Conservation (phyloP, 2,329 filamentous ascomycete genomes). For the Aspergillus tamarii region DNA sequence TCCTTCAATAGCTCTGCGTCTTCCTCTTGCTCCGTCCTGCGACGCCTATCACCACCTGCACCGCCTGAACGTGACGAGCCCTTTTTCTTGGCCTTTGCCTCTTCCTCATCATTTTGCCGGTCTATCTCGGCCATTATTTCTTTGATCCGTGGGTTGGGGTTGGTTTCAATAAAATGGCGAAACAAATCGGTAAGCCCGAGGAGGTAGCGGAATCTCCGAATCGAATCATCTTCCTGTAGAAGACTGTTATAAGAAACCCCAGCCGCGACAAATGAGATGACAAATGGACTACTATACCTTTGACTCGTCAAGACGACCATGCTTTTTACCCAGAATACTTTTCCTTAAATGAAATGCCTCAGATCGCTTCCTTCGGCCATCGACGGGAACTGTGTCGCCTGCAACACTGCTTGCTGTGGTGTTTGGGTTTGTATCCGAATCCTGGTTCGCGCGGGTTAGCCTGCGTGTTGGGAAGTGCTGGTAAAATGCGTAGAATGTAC, state of each 20-base stretch:
- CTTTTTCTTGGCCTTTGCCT: slow-evolving; percentile 73
- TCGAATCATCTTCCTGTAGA: slow-evolving; percentile 84
- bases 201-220: slow-evolving; percentile 91
- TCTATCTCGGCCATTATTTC: slow-evolving; percentile 95
- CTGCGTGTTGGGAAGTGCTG: background rate
- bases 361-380: slow-evolving; percentile 82
- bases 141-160: slow-evolving; percentile 91
- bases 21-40: slow-evolving; percentile 95
- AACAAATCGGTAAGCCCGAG: slow-evolving; percentile 95
- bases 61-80: slow-evolving; percentile 80
- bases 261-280: background rate
- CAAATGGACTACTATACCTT: slow-evolving; percentile 63
- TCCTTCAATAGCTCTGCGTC: slow-evolving; percentile 86
- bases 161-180: slow-evolving; percentile 97
- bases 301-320: slow-evolving; percentile 85
- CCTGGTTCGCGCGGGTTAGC: slow-evolving; percentile 42
- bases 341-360: slow-evolving; percentile 88
- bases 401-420: slow-evolving; percentile 80
- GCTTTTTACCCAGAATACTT: slow-evolving; percentile 92
- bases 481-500: slow-evolving; percentile 36
- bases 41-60: slow-evolving; percentile 73
- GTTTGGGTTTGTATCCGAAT: slow-evolving; percentile 68
- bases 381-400: slow-evolving; percentile 67
- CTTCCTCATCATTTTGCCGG: slow-evolving; percentile 79
- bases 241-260: slow-evolving; percentile 18